phyloP scores from a whole-genome alignment of 1,284 basidiomycete species.

The Irpex sp. region DNA sequence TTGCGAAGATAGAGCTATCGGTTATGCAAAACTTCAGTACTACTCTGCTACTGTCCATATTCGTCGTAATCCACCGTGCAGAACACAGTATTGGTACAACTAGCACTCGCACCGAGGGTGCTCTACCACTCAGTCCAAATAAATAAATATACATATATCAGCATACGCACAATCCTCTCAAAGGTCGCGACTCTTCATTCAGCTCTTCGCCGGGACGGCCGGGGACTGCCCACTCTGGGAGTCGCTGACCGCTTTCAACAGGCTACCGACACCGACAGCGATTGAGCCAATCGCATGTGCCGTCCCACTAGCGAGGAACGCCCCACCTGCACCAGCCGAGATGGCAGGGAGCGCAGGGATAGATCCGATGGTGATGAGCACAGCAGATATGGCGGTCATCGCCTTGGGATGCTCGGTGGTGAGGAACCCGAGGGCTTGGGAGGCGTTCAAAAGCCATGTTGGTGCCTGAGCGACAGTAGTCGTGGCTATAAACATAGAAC shows the following conservation, averaged over 20 bases:
- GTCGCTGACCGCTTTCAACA: slow-evolving; percentile 26
- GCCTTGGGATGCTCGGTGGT: slow-evolving; percentile 69
- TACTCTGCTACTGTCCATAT: no score
- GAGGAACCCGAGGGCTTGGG: slow-evolving; percentile 67
- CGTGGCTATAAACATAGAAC: slow-evolving; percentile 28
- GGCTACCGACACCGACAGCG: slow-evolving; percentile 63
- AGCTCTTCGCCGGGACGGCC: neutral
- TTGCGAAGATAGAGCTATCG: no score
- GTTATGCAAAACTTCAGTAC: no score
- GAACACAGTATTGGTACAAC: no score
- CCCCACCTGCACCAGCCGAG: slow-evolving; percentile 61
- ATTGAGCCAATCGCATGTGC: slow-evolving; percentile 74
- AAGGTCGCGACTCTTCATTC: neutral
- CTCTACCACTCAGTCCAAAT: neutral
- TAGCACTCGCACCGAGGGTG: neutral
- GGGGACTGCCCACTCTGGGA: slow-evolving; percentile 3
- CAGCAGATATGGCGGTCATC: slow-evolving; percentile 70
- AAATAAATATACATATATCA: neutral
- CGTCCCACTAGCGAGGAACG: slow-evolving; percentile 63
- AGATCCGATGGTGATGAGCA: slow-evolving; percentile 72
- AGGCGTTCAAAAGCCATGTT: slow-evolving; percentile 71
- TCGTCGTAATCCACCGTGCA: no score
- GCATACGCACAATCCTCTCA: neutral
- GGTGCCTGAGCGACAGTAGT: slow-evolving; percentile 61
- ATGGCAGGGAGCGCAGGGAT: slow-evolving; percentile 68